Evolutionary conservation across 768 basidiomycete species (phyloP), one percentile per base, ranked within the genome.

Genomic region (Trichaptum fuscoviolaceum): DNA sequence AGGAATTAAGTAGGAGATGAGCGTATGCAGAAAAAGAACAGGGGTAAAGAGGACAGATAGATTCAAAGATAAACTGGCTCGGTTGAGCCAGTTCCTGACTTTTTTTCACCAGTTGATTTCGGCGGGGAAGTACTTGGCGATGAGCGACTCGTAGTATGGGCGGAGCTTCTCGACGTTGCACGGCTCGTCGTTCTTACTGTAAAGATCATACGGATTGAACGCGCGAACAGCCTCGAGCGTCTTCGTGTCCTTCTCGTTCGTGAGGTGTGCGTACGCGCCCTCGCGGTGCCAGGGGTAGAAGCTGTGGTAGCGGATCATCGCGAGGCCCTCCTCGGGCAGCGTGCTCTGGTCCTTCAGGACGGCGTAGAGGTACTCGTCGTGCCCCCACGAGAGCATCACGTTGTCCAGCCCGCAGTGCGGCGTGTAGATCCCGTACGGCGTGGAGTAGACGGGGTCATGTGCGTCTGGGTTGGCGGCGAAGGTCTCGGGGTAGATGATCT

Each of bases 241-340:
- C 64, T 78, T 78, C 66, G 76, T 69, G 75, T 93, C 92, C 64
- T 87, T 86, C 20, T 89, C 89, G 74, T 88, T 88, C 69, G 85
- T 88, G 61, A 96, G 85, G 73, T 95, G 89, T 24, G 75, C 74
- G 79, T 96, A 96, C 0, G 94, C 95, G 65, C 84, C 84, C 73
- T 95, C 95, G 58, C 94, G 84, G 77, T 96, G 95, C 94, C 93
- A 95, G 27, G 95, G 94, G 78, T 96, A 96, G 83, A 96, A 96
- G 71, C 90, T 92, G 79, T 96, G 95, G 75, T 93, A 96, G 35
- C 95, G 87, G 73, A 96, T 93, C 94, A 96, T 96, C 8, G 90
- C 88, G 30, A 96, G 81, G 0, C 84, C 94, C 70, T 92, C 94
- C 52, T 83, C 83, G 3, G 94, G 94, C 0, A 96, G 87, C 4